Conservation (phyloP, 1,284 basidiomycete genomes). For the Heterobasidion parviporum region DNA sequence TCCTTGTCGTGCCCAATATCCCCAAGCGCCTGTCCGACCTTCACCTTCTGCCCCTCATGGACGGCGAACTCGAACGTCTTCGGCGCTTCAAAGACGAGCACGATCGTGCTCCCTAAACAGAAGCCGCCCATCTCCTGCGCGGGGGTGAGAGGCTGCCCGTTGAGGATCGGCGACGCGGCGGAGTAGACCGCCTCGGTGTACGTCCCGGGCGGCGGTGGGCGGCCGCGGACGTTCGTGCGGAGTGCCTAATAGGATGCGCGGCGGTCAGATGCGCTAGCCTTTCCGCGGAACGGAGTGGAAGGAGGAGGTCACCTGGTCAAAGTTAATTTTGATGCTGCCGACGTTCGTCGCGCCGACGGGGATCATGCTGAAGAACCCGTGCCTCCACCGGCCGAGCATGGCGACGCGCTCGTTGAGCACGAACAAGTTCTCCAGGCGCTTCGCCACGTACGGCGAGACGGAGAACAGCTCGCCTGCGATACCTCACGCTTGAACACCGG, state of each 20-base stretch:
- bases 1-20: constrained; percentile 29
- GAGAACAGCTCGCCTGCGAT: constrained; percentile 83
- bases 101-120: constrained; percentile 91
- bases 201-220: constrained; percentile 76
- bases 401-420: constrained; percentile 97
- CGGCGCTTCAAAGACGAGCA: constrained; percentile 95
- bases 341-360: constrained; percentile 99
- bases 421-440: constrained; percentile 87
- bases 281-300: neutral
- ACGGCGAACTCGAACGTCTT: constrained; percentile 75
- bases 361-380: constrained; percentile 97
- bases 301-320: constrained; percentile 64
- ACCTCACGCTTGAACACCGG: neutral
- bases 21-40: constrained; percentile 76
- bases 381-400: constrained; percentile 89
- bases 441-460: constrained; percentile 94
- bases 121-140: constrained; percentile 99
- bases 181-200: constrained; percentile 91
- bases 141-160: constrained; percentile 80
- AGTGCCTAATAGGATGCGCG: constrained; percentile 44
- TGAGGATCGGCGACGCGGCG: constrained; percentile 71
- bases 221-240: constrained; percentile 76
- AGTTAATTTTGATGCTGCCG: constrained; percentile 94
- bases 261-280: neutral
- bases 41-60: constrained; percentile 80